These are phyloP conservation scores for Backusella luteola DNA, from an alignment of 192 early-diverging fungal genomes.

Conservation along the genomic window DNA sequence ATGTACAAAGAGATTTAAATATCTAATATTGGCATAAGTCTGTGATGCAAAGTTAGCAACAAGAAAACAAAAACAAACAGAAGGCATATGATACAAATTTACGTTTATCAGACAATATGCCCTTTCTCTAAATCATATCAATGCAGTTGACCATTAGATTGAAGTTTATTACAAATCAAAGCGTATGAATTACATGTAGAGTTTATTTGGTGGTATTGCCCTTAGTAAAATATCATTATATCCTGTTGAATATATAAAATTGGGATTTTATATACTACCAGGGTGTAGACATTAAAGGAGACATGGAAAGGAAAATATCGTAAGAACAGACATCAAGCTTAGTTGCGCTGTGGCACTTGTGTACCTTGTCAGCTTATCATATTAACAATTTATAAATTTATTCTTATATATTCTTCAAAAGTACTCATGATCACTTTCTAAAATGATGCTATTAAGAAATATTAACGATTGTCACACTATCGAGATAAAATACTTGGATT, in stretches of 20 bases:
- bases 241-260: too few species aligned
- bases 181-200: too few species aligned
- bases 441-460: not conserved
- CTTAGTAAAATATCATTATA: too few species aligned
- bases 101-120: not conserved
- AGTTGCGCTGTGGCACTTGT: not conserved
- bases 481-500: not conserved
- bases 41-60: not conserved
- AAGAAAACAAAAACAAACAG: not conserved
- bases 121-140: not conserved
- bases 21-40: not conserved
- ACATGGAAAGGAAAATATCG: too few species aligned
- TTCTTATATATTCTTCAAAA: not conserved
- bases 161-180: too few species aligned
- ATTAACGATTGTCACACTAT: not conserved
- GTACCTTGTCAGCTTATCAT: not conserved
- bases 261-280: too few species aligned
- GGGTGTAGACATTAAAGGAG: too few species aligned
- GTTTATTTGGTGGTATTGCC: too few species aligned
- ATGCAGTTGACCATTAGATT: too few species aligned
- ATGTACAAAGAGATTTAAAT: not conserved
- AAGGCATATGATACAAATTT: not conserved
- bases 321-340: not conserved
- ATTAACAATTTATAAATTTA: not conserved
- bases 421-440: slow-evolving; percentile 6